Conservation (phyloP, 805 yeast genomes). For the Schwanniomyces vanrijiae region DNA sequence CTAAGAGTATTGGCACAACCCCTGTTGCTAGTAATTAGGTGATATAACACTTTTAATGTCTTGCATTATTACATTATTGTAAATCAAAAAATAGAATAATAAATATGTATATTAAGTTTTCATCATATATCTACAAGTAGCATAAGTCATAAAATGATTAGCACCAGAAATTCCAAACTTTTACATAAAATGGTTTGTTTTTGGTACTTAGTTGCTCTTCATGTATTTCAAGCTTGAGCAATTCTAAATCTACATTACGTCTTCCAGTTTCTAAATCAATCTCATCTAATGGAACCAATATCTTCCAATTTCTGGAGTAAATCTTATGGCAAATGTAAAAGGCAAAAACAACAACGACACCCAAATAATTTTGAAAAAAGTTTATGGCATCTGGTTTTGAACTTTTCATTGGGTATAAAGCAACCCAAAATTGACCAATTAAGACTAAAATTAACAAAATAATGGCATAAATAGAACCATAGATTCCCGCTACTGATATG, state of each 20-base stretch:
- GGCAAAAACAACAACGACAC: slow-evolving; percentile 21
- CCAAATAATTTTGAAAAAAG: slow-evolving; percentile 41
- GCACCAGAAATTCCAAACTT: slow-evolving; percentile 22
- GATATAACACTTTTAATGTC: background rate
- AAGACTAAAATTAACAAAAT: slow-evolving; percentile 50
- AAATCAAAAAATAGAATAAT: background rate
- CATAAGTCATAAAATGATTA: slow-evolving; percentile 2
- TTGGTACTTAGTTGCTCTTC: slow-evolving; percentile 28
- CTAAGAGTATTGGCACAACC: slow-evolving; percentile 17
- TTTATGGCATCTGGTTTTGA: slow-evolving; percentile 26
- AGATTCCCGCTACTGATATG: slow-evolving; percentile 33
- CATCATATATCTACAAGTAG: background rate
- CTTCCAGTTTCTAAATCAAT: slow-evolving; percentile 46
- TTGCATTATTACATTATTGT: background rate
- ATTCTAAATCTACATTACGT: slow-evolving; percentile 34
- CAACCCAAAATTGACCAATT: slow-evolving; percentile 61
- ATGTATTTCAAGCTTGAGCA: slow-evolving; percentile 40
- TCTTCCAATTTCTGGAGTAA: slow-evolving; percentile 13
- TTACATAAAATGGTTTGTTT: slow-evolving; percentile 4
- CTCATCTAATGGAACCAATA: slow-evolving; percentile 32
- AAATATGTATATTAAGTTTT: background rate
- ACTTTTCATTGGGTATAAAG: slow-evolving; percentile 51
- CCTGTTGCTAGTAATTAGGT: slow-evolving; percentile 14
- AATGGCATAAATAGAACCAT: slow-evolving; percentile 55
- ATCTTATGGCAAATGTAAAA: slow-evolving; percentile 44